Evolutionary conservation across 2,329 filamentous ascomycete species (phyloP), one percentile per base, ranked within the genome.

Genomic region (Celoporthe dispersa): DNA sequence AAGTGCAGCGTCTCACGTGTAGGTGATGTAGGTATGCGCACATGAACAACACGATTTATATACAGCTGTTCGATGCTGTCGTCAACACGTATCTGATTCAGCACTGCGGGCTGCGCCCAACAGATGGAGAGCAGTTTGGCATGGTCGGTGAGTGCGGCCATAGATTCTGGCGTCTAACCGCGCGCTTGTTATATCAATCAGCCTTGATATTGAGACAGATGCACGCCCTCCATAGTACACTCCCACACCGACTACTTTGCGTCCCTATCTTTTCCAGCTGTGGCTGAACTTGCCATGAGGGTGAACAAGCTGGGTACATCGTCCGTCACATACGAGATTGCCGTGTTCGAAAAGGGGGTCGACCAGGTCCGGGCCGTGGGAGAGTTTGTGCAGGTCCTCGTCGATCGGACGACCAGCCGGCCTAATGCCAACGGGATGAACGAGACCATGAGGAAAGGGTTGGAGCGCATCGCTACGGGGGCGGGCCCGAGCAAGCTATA

Each of bases 41-140:
- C 79, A 89, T 97, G 85, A 97, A 97, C 82, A 97, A 97, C 78
- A 92, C 90, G 55, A 86, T 96, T 67, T 97, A 97, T 81, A 92
- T 92, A 76, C 91, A 92, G 72, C 86, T 97, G 69, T 96, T 97
- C 79, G 95, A 98, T 82, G 94, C 93, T 1, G 88, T 97, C 70
- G 90, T 97, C 78, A 98, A 98, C 80, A 87, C 91, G 64, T 98
- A 96, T 79, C 87, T 98, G 25, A 94, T 97, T 72, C 85, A 91
- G 66, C 85, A 92, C 76, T 97, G 93, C 79, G 87, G 87, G 16
- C 88, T 97, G 66, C 82, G 91, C 73, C 94, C 93, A 5, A 86
- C 88, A 11, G 87, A 86, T 6, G 92, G 91, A 2, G 78, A 87
- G 2, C 90, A 94, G 75, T 92, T 96, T 74, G 93, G 92, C 31